These are phyloP conservation scores for Fusarium miscanthi DNA, from an alignment of 2,329 filamentous ascomycete genomes.

Conservation along the genomic window DNA sequence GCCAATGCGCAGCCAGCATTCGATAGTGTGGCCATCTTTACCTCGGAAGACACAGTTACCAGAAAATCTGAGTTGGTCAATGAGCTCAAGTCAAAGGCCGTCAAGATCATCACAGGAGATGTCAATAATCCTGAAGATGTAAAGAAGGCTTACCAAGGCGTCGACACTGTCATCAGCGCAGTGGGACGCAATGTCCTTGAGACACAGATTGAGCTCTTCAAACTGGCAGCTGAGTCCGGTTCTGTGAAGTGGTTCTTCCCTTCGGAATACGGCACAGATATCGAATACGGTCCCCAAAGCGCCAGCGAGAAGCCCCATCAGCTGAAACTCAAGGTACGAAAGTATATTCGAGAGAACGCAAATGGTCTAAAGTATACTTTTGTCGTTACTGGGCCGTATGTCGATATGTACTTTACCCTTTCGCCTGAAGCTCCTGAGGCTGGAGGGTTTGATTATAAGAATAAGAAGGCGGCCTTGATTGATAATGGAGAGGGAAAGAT, in stretches of 20 bases:
- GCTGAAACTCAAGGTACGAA: conserved; percentile 75
- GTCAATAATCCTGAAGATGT: conserved; percentile 57
- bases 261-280: conserved; percentile 74
- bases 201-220: conserved; percentile 70
- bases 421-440: conserved; percentile 44
- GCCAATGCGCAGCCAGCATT: conserved; percentile 50
- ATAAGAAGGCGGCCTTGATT: conserved; percentile 69
- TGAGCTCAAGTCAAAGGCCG: conserved; percentile 37
- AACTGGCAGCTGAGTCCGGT: conserved; percentile 64
- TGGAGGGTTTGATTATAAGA: conserved; percentile 69
- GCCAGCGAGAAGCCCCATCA: conserved; percentile 74
- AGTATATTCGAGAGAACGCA: conserved; percentile 64
- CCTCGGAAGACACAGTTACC: conserved; percentile 24
- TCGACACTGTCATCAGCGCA: conserved; percentile 74
- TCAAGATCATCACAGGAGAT: conserved; percentile 45
- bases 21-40: conserved; percentile 51
- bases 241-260: conserved; percentile 73
- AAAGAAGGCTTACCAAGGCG: conserved; percentile 68
- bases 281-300: conserved; percentile 69
- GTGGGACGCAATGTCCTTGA: conserved; percentile 72
- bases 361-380: conserved; percentile 71
- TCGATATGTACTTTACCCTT: conserved; percentile 68
- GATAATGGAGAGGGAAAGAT: conserved; percentile 71
- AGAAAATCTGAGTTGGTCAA: conserved; percentile 38
- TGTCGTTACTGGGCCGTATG: conserved; percentile 76